Evolutionary conservation across 139 green algal species (phyloP), one percentile per base, ranked within the genome.

Genomic region (Coccomyxa sp.): DNA sequence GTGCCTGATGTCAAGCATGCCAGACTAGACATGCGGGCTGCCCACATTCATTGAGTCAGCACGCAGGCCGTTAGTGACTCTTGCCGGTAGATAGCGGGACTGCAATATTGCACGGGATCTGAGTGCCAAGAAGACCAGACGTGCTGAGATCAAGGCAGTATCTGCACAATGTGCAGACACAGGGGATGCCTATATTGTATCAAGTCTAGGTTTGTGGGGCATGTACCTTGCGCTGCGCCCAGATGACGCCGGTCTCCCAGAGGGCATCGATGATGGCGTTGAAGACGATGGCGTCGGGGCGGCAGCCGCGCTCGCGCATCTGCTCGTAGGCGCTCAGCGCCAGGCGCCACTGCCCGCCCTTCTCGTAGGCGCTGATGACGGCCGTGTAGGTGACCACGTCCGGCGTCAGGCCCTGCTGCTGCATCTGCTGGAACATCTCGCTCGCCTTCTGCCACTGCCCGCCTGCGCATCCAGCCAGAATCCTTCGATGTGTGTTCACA

Each of bases 371-470:
- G 29, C 81, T 89, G 79, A 97, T 95, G 6, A 97, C 86, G 7
- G 90, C 89, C 2, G 90, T 95, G 87, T 94, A 97, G 0, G 94
- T 97, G 39, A 97, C 92, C 16, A 94, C 87, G 75, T 97, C 93
- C 8, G 94, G 94, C 22, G 83, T 78, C 80, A 90, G 96, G 39
- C 91, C 87, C 7, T 86, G 78, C 18, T 79, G 38, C 22, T 79
- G 77, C 92, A 97, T 97, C 78, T 91, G 81, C 72, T 92, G 88
- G 78, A 97, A 93, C 74, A 94, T 77, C 73, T 94, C 87, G 3
- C 73, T 78, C 0, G 94, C 94, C 44, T 88, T 86, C 75, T 93
- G 81, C 91, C 93, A 97, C 81, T 92, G 89, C 10, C 75, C 83
- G 39, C 90, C 90, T n/a, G n/a, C n/a, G n/a, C n/a, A n/a, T n/a